Base-by-base conservation (phyloP, 1,139 yeast genomes). In the Scheffersomyces insectosa region DNA sequence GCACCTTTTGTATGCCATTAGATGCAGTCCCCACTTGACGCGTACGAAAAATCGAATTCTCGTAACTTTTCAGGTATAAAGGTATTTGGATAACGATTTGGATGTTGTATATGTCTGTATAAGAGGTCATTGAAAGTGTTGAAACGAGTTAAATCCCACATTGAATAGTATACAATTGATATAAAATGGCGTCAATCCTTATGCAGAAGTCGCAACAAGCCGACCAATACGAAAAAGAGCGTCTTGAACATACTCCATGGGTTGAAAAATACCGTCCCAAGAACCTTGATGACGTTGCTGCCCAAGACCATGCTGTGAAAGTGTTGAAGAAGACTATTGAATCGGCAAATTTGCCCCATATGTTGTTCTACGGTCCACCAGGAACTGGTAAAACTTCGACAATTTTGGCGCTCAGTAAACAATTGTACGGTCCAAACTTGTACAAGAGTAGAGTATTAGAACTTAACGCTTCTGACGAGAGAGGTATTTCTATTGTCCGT, bases 371-470 rank as follows among this genome's bases (percentile, higher is more conserved):
- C 61, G 98, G 98, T 0, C 97, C 98, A 5, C 97, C 98, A 40
- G 98, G 98, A 28, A 91, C 98, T 0, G 98, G 98, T 48, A 91
- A 91, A 59, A 91, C 98, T 0, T 89, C 97, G 1, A 91, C 98
- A 0, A 85, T 91, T 39, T 68, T 91, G 41, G 97, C 97, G 2
- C 70, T 91, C 51, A 91, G 97, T 1, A 85, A 83, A 55, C 91
- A 89, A 57, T 68, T 91, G 38, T 91, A 82, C 59, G 97, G 80
- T 0, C 93, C 93, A 1, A 62, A 59, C 13, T 70, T 90, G 41
- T 79, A 79, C 62, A 86, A 85, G 57, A 68, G 85, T 20, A 75
- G 98, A 54, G 97, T 93, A 0, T 70, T 93, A 47, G 99, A 93
- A 64, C 75, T 93, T 54, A 93, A 93, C 65, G 99, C 98, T 3